These are phyloP conservation scores for Strobilomyces echinocephalus DNA, from an alignment of 768 basidiomycete genomes.

Conservation along the genomic window DNA sequence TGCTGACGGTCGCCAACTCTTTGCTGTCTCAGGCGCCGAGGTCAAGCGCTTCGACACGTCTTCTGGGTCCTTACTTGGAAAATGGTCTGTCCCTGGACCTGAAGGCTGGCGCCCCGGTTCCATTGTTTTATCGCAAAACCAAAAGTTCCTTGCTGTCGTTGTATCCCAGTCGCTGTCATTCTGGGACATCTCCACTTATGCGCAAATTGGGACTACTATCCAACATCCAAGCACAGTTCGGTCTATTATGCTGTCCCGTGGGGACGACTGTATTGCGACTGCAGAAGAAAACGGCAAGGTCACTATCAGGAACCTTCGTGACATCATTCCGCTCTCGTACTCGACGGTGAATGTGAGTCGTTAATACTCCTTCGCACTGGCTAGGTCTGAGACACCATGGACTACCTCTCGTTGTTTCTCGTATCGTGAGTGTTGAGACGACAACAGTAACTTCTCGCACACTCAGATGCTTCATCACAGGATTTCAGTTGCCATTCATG, in stretches of 20 bases:
- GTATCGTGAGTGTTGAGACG: not conserved
- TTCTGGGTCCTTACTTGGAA: no score
- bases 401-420: not conserved
- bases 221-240: not conserved
- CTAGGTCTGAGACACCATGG: not conserved
- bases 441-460: not conserved
- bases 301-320: not conserved
- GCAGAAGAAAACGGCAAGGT: not conserved
- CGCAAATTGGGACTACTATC: not conserved
- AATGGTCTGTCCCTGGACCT: no score
- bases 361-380: not conserved
- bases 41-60: no score
- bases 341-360: not conserved
- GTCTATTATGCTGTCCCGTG: not conserved
- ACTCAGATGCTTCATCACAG: not conserved
- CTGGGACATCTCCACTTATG: not conserved
- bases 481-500: not conserved
- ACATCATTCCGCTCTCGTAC: not conserved
- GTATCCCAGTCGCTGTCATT: no score
- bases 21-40: no score
- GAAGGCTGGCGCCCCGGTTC: no score
- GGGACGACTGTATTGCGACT: not conserved
- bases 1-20: no score
- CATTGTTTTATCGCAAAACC: no score
- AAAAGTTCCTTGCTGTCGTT: no score